phyloP scores from a whole-genome alignment of 371 early-diverging fungal genomes.

The Blastocladiella emersonii region DNA sequence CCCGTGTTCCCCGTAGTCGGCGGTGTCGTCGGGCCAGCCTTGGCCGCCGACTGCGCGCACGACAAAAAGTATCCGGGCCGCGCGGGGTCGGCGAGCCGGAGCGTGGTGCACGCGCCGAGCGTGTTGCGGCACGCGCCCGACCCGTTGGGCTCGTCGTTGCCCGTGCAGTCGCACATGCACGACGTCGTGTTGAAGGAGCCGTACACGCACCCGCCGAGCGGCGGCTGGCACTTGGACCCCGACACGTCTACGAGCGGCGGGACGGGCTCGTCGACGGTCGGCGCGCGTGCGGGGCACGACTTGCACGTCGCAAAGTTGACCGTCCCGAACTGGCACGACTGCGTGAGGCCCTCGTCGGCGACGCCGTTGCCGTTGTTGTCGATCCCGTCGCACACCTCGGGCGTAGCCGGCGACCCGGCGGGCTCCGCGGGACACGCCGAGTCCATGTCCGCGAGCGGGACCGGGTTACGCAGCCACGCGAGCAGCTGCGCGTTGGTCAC shows the following conservation, averaged over 20 bases:
- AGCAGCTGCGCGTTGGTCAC: background rate
- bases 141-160: background rate
- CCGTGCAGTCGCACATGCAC: background rate
- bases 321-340: background rate
- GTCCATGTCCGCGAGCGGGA: background rate
- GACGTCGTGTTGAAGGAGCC: background rate
- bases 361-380: background rate
- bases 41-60: background rate
- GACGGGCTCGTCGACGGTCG: background rate
- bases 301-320: background rate
- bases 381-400: background rate
- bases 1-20: too few relatives aligned
- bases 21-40: too few relatives aligned
- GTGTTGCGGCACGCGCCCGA: background rate
- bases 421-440: background rate
- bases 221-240: background rate
- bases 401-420: too few relatives aligned
- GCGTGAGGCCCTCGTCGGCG: background rate
- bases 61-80: background rate
- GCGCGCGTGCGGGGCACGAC: background rate
- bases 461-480: background rate
- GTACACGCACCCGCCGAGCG: background rate
- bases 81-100: background rate
- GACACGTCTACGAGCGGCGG: background rate
- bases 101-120: background rate